Percentiles rank a stretch among this genome's conserved stretches.
phyloP scores from a whole-genome alignment of 495 filamentous ascomycete species.

The Xylaria bambusicola region DNA sequence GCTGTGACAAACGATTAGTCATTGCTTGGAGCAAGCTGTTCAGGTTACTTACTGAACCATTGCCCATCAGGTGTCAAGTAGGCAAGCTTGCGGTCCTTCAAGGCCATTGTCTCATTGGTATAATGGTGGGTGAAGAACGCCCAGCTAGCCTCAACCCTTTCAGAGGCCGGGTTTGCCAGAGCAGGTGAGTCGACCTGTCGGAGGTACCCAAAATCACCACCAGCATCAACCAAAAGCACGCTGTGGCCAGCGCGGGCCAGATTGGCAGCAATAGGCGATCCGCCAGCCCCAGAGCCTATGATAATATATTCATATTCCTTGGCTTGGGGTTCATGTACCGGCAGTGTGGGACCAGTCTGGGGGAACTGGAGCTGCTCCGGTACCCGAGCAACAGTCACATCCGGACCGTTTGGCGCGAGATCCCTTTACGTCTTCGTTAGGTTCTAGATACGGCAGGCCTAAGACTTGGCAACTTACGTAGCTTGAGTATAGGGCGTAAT shows the following conservation, averaged over 20 bases:
- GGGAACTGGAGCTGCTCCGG: background rate
- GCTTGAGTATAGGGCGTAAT: slow-evolving; percentile 1
- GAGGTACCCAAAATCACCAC: slow-evolving; percentile 17
- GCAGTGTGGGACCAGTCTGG: background rate
- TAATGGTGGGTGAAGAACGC: slow-evolving; percentile 55
- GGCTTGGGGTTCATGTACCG: background rate
- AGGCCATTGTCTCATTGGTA: slow-evolving; percentile 38
- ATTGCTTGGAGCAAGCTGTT: background rate
- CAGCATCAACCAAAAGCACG: slow-evolving; percentile 28
- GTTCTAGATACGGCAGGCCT: background rate
- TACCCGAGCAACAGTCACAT: background rate
- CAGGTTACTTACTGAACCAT: slow-evolving; percentile 29
- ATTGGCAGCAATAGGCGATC: slow-evolving; percentile 60
- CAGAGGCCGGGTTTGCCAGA: slow-evolving; percentile 38
- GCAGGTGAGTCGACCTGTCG: slow-evolving; percentile 38
- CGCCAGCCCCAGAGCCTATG: slow-evolving; percentile 65
- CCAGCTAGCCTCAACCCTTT: slow-evolving; percentile 46
- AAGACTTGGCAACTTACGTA: background rate
- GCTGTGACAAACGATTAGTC: background rate
- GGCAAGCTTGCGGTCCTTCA: slow-evolving; percentile 48
- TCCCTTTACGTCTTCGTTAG: background rate
- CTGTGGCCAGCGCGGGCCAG: slow-evolving; percentile 59
- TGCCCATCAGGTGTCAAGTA: slow-evolving; percentile 44
- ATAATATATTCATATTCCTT: slow-evolving; percentile 62
- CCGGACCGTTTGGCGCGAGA: slow-evolving; percentile 8